A percentile compares a stretch with the other conserved stretches of the same genome.
Evolutionary conservation across 2,329 filamentous ascomycete species (phyloP).

Genomic region (Eurotiales sp.): DNA sequence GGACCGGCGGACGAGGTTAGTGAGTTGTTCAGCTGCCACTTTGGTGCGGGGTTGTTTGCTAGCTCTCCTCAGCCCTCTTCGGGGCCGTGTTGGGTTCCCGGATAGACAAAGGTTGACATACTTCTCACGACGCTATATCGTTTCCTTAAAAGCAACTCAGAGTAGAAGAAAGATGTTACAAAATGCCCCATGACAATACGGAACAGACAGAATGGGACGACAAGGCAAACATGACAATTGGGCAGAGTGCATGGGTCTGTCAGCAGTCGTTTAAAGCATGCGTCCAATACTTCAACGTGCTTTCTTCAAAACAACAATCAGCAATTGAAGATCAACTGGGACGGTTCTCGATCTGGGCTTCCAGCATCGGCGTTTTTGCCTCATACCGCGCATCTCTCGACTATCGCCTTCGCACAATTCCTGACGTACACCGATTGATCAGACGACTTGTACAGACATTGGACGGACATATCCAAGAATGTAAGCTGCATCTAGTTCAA

Average conservation of each 20-base stretch:
- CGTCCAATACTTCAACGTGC: not conserved
- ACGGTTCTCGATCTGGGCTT: constrained; percentile 10
- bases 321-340: constrained; percentile 11
- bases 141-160: too few species aligned
- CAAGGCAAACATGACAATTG: not conserved
- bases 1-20: too few species aligned
- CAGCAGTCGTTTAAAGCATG: constrained; percentile 5
- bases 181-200: too few species aligned
- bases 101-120: too few species aligned
- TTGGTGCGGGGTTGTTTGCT: not conserved
- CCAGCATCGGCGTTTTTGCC: constrained; percentile 8
- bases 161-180: too few species aligned
- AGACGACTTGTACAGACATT: not conserved
- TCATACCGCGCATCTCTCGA: constrained; percentile 7
- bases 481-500: not conserved
- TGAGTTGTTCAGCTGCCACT: too few species aligned
- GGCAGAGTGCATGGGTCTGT: not conserved
- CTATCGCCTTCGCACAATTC: constrained; percentile 4
- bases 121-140: too few species aligned
- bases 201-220: not conserved
- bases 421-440: constrained; percentile 5
- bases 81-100: too few species aligned
- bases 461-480: constrained; percentile 5
- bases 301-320: constrained; percentile 4
- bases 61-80: not conserved